Evolutionary conservation across 1,139 yeast genomes (phyloP), one percentile per base, ranked within the genome.

Genomic region (Hyphopichia khmerensis): DNA sequence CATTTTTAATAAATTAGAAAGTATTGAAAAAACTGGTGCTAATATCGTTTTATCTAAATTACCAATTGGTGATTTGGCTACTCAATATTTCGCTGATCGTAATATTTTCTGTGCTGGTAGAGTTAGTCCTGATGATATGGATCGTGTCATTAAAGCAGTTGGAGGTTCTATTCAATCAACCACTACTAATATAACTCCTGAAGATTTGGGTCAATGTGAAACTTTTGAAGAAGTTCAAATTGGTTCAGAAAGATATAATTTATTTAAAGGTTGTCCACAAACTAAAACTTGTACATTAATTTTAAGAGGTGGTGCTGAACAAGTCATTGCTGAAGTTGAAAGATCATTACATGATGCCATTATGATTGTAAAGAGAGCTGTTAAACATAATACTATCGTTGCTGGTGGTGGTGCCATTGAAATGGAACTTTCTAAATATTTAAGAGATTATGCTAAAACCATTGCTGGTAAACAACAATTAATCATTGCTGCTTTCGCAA

Each of bases 371-470:
- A 91, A 91, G 70, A 80, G 99, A 57, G 96, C 98, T 1, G 83
- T 93, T 38, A 85, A 87, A 59, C 93, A 90, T 61, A 86, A 82
- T 57, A 72, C 80, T 30, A 83, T 95, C 50, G 99, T 93, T 47
- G 98, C 96, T 14, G 99, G 99, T 46, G 99, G 99, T 51, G 99
- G 99, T 49, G 99, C 99, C 37, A 87, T 91, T 50, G 99, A 93
- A 65, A 95, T 93, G 99, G 98, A 93, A 62, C 62, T 95, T 39
- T 90, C 98, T 35, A 88, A 83, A 61, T 81, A 86, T 61, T 77
- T 95, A 54, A 80, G 99, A 57, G 97, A 89, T 53, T 80, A 83
- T 58, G 84, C 97, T 17, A 84, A 84, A 59, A 79, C 90, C 11
- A 87, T 93, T 56, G 89, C 96, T 17, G 99, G 99, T 37, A 93